Evolutionary conservation across 2,329 filamentous ascomycete species (phyloP).

Genomic region (Pseudocercospora cruenta): DNA sequence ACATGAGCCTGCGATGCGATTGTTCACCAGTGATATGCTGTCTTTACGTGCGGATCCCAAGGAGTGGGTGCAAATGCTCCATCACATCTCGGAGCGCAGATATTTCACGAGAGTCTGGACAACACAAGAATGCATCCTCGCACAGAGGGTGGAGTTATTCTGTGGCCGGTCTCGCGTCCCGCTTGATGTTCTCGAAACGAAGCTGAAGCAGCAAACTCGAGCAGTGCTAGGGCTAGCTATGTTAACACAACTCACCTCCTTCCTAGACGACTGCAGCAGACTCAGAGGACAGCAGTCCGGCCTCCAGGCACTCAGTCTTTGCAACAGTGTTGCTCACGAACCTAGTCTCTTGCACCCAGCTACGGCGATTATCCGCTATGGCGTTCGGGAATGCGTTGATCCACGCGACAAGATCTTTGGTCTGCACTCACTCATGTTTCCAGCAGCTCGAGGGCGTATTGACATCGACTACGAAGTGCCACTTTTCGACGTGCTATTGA

Average conservation of each 20-base stretch:
- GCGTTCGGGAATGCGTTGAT: neutral
- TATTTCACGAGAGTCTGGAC: slow-evolving; percentile 14
- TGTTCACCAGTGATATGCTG: neutral
- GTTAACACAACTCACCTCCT: neutral
- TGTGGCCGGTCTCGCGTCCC: neutral
- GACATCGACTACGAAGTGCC: slow-evolving; percentile 6
- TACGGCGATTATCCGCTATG: neutral
- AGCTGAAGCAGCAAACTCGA: neutral
- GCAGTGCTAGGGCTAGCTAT: neutral
- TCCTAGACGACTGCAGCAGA: neutral
- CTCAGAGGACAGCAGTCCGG: neutral
- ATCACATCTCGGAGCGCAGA: neutral
- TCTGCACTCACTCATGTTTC: neutral
- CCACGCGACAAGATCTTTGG: slow-evolving; percentile 12
- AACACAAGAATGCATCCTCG: slow-evolving; percentile 11
- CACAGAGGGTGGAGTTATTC: neutral
- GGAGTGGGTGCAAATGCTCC: too few species aligned
- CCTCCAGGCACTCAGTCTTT: too few species aligned
- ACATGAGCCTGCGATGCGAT: neutral
- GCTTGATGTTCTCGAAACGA: neutral
- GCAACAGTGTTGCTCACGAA: neutral
- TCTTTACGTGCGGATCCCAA: neutral
- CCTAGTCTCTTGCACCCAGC: neutral
- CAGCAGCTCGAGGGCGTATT: neutral
- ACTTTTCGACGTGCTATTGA: neutral